These are phyloP conservation scores for Stipa capillata DNA, from an alignment of 176 grass and related monocot genomes.

Conservation along the genomic window DNA sequence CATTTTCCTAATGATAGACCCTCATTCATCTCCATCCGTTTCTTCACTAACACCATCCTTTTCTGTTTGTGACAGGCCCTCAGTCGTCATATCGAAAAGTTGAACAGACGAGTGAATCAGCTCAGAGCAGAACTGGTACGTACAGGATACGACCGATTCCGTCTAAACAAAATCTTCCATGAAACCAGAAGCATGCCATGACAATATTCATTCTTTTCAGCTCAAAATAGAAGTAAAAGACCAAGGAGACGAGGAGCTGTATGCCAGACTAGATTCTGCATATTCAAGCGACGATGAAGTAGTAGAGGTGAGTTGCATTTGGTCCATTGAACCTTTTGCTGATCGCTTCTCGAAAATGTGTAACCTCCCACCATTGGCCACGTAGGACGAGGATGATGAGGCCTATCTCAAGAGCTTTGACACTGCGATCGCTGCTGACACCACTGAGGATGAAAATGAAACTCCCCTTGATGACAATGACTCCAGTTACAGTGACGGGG, in stretches of 20 bases:
- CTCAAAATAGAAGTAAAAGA: slow-evolving; percentile 69
- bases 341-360: background rate
- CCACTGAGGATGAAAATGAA: slow-evolving; percentile 5
- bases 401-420: slow-evolving; percentile 36
- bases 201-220: slow-evolving; percentile 26
- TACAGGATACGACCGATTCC: background rate
- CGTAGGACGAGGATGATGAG: slow-evolving; percentile 44
- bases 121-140: slow-evolving; percentile 72
- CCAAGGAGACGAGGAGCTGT: slow-evolving; percentile 61
- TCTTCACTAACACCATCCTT: background rate
- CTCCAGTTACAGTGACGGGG: background rate
- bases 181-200: background rate
- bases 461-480: background rate
- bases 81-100: slow-evolving; percentile 43
- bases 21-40: background rate
- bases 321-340: background rate
- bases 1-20: background rate
- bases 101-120: slow-evolving; percentile 60
- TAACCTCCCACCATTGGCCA: background rate
- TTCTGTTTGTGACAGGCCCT: slow-evolving; percentile 42
- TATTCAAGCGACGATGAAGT: slow-evolving; percentile 81
- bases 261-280: slow-evolving; percentile 57
- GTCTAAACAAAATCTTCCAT: background rate
- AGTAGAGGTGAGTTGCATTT: slow-evolving; percentile 40
- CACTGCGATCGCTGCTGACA: background rate